Conservation (phyloP, 768 basidiomycete species). For the Phlebiopsis gigantea region DNA sequence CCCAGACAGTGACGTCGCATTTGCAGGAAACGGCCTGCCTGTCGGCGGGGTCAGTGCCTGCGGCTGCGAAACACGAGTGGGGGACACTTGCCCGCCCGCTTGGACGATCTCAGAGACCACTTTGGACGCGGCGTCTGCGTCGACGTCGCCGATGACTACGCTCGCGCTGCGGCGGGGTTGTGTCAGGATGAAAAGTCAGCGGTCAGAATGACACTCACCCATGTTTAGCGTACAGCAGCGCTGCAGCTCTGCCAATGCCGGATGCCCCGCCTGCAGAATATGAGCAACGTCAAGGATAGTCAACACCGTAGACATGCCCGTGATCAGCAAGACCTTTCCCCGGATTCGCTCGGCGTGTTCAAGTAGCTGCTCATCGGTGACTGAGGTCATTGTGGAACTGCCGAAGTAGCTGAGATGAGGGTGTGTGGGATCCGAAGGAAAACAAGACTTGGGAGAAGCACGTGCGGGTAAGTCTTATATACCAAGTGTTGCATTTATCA, state of each 20-base stretch:
- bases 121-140: background rate
- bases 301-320: constrained; percentile 16
- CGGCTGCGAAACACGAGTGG: background rate
- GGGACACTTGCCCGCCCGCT: background rate
- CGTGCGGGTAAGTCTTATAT: background rate
- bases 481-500: too few relatives aligned
- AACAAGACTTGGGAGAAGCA: background rate
- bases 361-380: constrained; percentile 19
- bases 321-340: constrained; percentile 23
- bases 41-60: background rate
- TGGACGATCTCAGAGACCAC: background rate
- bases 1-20: constrained; percentile 22
- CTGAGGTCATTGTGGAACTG: constrained; percentile 15
- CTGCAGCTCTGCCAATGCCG: constrained; percentile 24
- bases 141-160: background rate
- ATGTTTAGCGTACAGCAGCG: constrained; percentile 18
- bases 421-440: background rate
- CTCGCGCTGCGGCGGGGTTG: background rate
- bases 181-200: background rate
- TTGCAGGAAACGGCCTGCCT: constrained; percentile 12
- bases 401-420: background rate
- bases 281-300: background rate
- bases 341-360: constrained; percentile 17
- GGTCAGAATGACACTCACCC: constrained; percentile 12
- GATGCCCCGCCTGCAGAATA: constrained; percentile 16